Evolutionary conservation across 208 protist genomes (phyloP).

Genomic region (Lotmaria passim): DNA sequence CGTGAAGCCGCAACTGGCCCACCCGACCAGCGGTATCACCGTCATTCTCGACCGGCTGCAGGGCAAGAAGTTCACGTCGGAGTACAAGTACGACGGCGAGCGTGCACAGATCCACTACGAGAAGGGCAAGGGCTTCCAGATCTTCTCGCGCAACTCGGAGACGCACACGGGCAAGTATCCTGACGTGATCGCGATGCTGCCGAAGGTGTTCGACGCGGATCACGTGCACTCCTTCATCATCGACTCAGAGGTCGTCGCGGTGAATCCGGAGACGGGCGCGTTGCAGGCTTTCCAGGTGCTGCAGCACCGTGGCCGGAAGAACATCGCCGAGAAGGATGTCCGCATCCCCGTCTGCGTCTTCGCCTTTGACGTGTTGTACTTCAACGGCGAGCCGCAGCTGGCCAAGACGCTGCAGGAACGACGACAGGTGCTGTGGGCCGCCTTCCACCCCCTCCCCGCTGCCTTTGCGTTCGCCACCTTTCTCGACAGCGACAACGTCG

Average conservation of each 20-base stretch:
- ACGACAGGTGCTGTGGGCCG: conserved; percentile 70
- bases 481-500: conserved; percentile 87
- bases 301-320: conserved; percentile 89
- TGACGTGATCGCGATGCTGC: conserved; percentile 94
- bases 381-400: conserved; percentile 95
- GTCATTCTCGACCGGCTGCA: conserved; percentile 88
- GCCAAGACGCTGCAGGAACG: conserved; percentile 84
- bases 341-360: conserved; percentile 98
- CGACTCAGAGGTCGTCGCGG: conserved; percentile 98
- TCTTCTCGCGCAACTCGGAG: conserved; percentile 99
- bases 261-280: conserved; percentile 84
- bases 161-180: conserved; percentile 98
- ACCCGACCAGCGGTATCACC: conserved; percentile 96
- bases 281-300: conserved; percentile 97
- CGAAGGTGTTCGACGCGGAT: conserved; percentile 48
- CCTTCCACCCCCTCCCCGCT: conserved; percentile 72
- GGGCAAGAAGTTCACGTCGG: conserved; percentile 95
- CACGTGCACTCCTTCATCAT: conserved; percentile 97
- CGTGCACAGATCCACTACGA: conserved; percentile 95
- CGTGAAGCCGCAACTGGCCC: conserved; percentile 99
- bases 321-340: conserved; percentile 92
- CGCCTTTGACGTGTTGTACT: conserved; percentile 99
- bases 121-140: conserved; percentile 76
- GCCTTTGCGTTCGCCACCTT: conserved; percentile 91
- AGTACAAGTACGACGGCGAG: conserved; percentile 99